Conservation (phyloP, 306 rosid genomes). For the Citrullus colocynthis region DNA sequence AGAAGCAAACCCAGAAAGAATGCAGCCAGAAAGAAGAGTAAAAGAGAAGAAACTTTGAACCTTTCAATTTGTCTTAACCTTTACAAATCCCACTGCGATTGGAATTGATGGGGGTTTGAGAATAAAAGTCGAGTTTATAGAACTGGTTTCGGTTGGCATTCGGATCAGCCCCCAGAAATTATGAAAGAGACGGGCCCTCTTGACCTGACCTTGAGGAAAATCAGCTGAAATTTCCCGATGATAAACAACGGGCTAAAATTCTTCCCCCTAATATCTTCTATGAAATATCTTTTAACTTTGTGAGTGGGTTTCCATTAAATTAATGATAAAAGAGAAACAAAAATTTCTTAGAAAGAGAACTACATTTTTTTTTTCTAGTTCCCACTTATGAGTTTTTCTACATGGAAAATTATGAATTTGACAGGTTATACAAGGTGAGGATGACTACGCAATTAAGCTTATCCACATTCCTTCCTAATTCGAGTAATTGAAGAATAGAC, state of each 20-base stretch:
- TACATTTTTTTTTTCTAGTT: background rate
- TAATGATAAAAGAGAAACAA: no score
- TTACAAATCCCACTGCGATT: background rate
- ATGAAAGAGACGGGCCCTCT: background rate
- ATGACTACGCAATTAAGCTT: background rate
- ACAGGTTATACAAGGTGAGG: background rate
- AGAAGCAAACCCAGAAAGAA: background rate
- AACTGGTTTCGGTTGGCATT: background rate
- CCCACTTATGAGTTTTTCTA: background rate
- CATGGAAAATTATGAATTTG: background rate
- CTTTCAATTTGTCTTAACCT: background rate
- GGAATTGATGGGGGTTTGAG: background rate
- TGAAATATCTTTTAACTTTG: background rate
- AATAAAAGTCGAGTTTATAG: background rate
- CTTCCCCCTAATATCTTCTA: background rate
- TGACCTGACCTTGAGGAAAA: background rate
- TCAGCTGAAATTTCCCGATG: background rate
- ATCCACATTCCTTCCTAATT: background rate
- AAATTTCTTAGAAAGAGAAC: no score
- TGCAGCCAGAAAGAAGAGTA: background rate
- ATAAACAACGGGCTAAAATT: background rate
- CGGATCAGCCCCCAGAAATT: background rate
- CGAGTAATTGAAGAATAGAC: background rate
- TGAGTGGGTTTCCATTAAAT: no score
- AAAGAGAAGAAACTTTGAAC: background rate